Percentiles rank a stretch among this genome's conserved stretches.
Conservation (phyloP, 2,329 filamentous ascomycete species). For the Fusarium sororula region DNA sequence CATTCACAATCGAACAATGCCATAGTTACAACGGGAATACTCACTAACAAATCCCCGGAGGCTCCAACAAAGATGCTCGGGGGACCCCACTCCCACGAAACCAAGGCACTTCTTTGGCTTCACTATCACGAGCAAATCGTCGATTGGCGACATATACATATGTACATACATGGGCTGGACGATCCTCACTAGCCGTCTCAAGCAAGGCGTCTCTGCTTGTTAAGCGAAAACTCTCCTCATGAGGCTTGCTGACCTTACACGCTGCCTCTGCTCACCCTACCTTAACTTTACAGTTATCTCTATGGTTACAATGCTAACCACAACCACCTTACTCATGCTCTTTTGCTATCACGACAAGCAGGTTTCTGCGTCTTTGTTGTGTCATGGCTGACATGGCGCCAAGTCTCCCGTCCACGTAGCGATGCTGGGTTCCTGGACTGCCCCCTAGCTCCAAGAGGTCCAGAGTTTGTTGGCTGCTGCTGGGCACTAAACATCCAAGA, state of each 20-base stretch:
- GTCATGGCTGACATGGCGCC: slow-evolving; percentile 29
- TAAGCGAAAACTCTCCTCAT: slow-evolving; percentile 22
- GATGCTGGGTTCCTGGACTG: slow-evolving; percentile 25
- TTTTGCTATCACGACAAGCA: slow-evolving; percentile 26
- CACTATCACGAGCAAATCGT: slow-evolving; percentile 32
- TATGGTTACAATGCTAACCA: slow-evolving; percentile 25
- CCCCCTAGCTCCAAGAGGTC: slow-evolving; percentile 9
- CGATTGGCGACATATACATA: slow-evolving; percentile 38
- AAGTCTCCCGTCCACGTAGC: slow-evolving; percentile 30
- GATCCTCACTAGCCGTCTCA: slow-evolving; percentile 34
- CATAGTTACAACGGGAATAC: slow-evolving; percentile 31
- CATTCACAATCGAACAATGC: slow-evolving; percentile 12
- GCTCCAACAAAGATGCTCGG: slow-evolving; percentile 21
- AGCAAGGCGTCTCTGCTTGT: slow-evolving; percentile 31
- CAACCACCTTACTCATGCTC: slow-evolving; percentile 7
- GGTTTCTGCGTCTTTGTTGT: slow-evolving; percentile 32
- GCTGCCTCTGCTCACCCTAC: slow-evolving; percentile 7
- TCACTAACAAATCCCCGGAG: slow-evolving; percentile 10
- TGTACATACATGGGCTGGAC: slow-evolving; percentile 14
- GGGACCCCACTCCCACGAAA: slow-evolving; percentile 32
- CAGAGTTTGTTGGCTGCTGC: slow-evolving; percentile 23
- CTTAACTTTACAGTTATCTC: slow-evolving; percentile 17
- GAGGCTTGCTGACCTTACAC: slow-evolving; percentile 21
- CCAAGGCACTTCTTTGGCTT: slow-evolving; percentile 20
- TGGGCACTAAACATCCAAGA: slow-evolving; percentile 14